phyloP scores from a whole-genome alignment of 2,329 filamentous ascomycete species.

The Botrytis sinoallii region DNA sequence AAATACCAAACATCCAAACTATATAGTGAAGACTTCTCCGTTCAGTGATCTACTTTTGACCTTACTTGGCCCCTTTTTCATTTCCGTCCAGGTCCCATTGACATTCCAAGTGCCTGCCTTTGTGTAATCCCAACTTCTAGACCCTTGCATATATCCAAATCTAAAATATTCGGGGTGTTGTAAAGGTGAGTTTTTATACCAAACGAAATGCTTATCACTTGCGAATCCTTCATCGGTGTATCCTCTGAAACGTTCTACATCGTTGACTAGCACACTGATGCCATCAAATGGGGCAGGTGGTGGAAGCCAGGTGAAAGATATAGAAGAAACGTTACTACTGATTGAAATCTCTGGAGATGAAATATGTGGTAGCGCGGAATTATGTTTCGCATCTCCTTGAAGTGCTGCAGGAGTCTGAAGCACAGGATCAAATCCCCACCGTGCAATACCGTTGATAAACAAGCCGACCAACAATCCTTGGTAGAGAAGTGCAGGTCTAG shows the following conservation, averaged over 20 bases:
- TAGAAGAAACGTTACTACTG: conserved; percentile 47
- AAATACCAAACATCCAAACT: not conserved
- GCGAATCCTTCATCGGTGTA: conserved; percentile 56
- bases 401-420: conserved; percentile 77
- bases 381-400: conserved; percentile 63
- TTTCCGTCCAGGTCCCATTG: conserved; percentile 63
- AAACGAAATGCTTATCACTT: conserved; percentile 53
- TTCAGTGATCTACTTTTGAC: conserved; percentile 31
- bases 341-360: conserved; percentile 47
- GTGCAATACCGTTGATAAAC: conserved; percentile 89
- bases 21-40: conserved; percentile 24
- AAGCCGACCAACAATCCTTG: conserved; percentile 87
- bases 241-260: conserved; percentile 75
- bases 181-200: conserved; percentile 50
- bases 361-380: conserved; percentile 58
- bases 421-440: conserved; percentile 90
- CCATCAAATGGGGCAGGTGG: conserved; percentile 62
- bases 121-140: conserved; percentile 65
- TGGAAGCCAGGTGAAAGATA: conserved; percentile 38
- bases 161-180: conserved; percentile 68
- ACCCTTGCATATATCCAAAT: conserved; percentile 71
- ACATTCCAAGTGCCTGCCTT: conserved; percentile 68
- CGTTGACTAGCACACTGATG: conserved; percentile 77
- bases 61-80: conserved; percentile 43
- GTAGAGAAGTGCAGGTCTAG: conserved; percentile 77